Conservation (phyloP, 768 basidiomycete genomes). For the Boletus huronensis region DNA sequence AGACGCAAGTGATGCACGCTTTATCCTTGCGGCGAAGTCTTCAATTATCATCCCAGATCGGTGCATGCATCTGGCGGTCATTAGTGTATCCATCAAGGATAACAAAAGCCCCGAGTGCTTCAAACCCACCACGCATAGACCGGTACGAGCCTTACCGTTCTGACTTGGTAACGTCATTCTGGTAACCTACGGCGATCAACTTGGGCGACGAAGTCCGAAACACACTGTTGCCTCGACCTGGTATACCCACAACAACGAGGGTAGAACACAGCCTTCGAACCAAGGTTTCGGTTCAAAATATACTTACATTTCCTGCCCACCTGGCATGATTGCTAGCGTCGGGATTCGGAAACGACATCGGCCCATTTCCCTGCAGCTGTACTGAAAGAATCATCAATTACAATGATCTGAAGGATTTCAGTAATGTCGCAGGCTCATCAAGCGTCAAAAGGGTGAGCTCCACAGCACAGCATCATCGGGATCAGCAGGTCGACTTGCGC, state of each 20-base stretch:
- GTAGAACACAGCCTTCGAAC: not conserved
- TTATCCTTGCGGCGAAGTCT: constrained; percentile 8
- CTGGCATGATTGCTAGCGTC: not conserved
- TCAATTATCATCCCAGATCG: not conserved
- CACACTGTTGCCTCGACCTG: not conserved
- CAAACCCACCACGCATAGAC: not conserved
- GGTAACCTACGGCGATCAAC: not conserved
- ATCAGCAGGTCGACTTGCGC: not conserved
- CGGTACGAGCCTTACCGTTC: not conserved
- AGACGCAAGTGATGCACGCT: not conserved
- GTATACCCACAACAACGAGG: not conserved
- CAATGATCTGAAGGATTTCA: not conserved
- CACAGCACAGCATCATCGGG: not conserved
- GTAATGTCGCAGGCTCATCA: not conserved
- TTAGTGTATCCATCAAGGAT: constrained; percentile 4
- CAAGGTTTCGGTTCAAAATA: not conserved
- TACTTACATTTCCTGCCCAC: not conserved
- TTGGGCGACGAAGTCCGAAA: not conserved
- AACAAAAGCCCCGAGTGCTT: not conserved
- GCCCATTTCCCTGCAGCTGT: not conserved
- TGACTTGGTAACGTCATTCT: too few species aligned
- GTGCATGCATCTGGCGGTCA: not conserved
- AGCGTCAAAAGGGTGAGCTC: not conserved
- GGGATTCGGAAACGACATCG: not conserved
- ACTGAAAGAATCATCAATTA: not conserved